phyloP scores from a whole-genome alignment of 1,284 basidiomycete genomes.

The Naganishia liquefaciens region DNA sequence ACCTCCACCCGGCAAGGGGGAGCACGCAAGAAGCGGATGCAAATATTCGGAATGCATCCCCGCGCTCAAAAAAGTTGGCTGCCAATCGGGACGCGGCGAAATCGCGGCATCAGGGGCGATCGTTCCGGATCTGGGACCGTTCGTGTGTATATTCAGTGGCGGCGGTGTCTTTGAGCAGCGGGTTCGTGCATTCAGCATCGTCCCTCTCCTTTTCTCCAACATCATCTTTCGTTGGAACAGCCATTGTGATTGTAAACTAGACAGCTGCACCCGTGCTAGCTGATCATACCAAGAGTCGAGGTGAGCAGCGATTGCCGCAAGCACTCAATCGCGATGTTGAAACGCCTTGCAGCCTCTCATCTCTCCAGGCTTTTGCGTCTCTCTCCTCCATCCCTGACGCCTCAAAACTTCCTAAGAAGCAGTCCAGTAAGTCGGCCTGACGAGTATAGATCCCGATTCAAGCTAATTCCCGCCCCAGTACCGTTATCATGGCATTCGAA shows the following conservation, averaged over 20 bases:
- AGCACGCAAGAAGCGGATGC: conserved; percentile 30
- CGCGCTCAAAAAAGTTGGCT: conserved; percentile 23
- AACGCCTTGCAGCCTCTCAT: not conserved
- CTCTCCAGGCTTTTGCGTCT: not conserved
- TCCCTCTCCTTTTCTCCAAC: not conserved
- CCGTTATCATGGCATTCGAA: conserved; percentile 23
- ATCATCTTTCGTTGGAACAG: not conserved
- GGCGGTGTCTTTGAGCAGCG: too few relatives aligned
- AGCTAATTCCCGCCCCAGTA: not conserved
- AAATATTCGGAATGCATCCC: conserved; percentile 25
- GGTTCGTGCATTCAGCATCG: not conserved
- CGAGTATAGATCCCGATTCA: too few relatives aligned
- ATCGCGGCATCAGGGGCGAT: conserved; percentile 17
- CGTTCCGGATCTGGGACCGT: not conserved
- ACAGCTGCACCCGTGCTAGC: not conserved
- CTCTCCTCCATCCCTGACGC: not conserved
- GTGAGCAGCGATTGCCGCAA: not conserved
- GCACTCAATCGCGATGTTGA: not conserved
- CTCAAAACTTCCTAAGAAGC: too few relatives aligned
- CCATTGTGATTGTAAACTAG: conserved; percentile 1
- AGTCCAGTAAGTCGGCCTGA: too few relatives aligned
- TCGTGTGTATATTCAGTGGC: too few relatives aligned
- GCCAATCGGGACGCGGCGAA: conserved; percentile 16
- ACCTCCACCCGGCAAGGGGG: not conserved
- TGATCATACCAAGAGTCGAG: conserved; percentile 5